Evolutionary conservation across 176 grass and related monocot species (phyloP), one percentile per base, ranked within the genome.

Genomic region (Rhynchospora pubera): DNA sequence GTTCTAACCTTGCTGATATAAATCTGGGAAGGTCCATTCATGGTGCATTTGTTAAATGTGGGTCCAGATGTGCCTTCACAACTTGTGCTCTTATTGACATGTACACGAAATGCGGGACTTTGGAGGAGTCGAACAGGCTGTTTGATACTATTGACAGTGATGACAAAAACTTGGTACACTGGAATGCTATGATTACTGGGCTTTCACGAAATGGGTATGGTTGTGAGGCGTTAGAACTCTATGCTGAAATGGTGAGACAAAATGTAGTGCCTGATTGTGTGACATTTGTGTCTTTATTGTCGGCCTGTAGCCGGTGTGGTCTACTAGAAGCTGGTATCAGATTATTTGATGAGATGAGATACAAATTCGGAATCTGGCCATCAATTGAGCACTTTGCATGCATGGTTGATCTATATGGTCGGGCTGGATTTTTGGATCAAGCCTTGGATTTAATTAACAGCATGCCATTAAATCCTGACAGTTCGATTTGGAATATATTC

Each of bases 401-500:
- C 82, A 73, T 88, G 86, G 86, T 88, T 56, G 86, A 88, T 88
- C 71, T 88, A 34, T 79, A 78, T 83, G 86, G 86, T 24, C 63
- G 86, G 34, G 75, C 86, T 52, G 86, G 86, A 11, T 61, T 84
- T 65, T 63, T 84, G 39, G 59, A 88, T 53, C 82, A 83, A 79
- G 86, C 86, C 44, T 69, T 70, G 43, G 62, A 34, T 26, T 69
- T 88, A 4, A 84, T 88, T 18, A 28, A 43, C 30, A 52, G 52
- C 34, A 84, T 88, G 86, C 86, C 81, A 9, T 80, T 88, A 60
- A n/a, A 78, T 74, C 73, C 86, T 73, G 81, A 88, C 80, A 62
- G 44, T 14, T 88, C 86, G 21, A 58, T 88, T 52, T 88, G 86
- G 86, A 19, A 43, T 28, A 60, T 78, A 61, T 84, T 84, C 43